phyloP scores from a whole-genome alignment of 306 rosid species.

The Mimosa bimucronata region DNA sequence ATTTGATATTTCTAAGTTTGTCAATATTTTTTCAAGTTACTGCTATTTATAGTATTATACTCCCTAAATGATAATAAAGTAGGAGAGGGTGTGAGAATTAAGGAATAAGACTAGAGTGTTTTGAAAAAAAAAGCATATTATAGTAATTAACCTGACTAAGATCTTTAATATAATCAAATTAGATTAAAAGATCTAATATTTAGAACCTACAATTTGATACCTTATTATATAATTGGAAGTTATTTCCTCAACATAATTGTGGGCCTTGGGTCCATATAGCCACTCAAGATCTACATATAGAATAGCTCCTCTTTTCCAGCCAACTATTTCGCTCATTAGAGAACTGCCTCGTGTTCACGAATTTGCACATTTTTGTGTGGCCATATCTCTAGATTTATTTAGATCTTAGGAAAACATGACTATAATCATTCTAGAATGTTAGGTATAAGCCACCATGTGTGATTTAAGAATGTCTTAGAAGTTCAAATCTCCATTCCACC shows the following conservation, averaged over 20 bases:
- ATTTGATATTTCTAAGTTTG: too few relatives aligned
- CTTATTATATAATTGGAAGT: too few relatives aligned
- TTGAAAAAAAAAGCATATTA: too few relatives aligned
- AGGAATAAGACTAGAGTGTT: too few relatives aligned
- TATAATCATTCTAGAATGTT: background rate
- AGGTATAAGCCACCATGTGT: conserved; percentile 4
- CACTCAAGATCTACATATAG: background rate
- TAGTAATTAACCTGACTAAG: too few relatives aligned
- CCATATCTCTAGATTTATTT: background rate
- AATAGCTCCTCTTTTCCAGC: background rate
- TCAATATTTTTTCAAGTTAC: too few relatives aligned
- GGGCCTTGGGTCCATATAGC: background rate
- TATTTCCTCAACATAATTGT: background rate
- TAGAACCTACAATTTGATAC: too few relatives aligned
- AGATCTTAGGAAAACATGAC: background rate
- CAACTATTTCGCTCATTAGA: background rate
- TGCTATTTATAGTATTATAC: too few relatives aligned
- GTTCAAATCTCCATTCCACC: background rate
- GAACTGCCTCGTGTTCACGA: background rate
- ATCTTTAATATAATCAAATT: too few relatives aligned
- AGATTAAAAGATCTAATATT: too few relatives aligned
- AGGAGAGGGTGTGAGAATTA: too few relatives aligned
- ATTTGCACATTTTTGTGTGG: background rate
- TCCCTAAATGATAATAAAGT: too few relatives aligned
- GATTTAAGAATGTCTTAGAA: background rate